Conservation (phyloP, 257 asterid genomes). For the Nicotiana undulata region DNA sequence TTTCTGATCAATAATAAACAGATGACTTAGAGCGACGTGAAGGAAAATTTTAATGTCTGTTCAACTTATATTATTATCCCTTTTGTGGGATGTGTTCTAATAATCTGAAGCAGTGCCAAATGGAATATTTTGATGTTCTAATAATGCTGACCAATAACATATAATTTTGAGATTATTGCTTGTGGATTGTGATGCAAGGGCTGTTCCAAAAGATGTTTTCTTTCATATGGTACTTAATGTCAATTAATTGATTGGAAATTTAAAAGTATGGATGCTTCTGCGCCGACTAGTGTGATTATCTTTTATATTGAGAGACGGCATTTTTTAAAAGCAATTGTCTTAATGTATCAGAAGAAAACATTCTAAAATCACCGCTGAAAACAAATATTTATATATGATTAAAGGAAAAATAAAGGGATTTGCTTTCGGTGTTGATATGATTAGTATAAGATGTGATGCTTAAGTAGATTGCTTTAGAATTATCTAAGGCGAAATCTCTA, state of each 20-base stretch:
- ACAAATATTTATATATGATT: not conserved
- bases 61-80: slow-evolving; percentile 5
- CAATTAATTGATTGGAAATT: not conserved
- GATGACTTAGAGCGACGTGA: too few relatives aligned
- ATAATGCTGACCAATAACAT: not conserved
- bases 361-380: not conserved
- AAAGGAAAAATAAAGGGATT: not conserved
- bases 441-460: too few relatives aligned
- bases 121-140: not conserved
- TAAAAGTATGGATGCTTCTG: not conserved
- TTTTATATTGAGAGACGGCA: not conserved
- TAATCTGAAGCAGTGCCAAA: not conserved
- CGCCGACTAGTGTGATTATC: not conserved
- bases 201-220: not conserved
- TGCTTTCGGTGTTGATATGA: not conserved
- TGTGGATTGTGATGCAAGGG: not conserved
- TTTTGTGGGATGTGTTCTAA: not conserved
- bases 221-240: not conserved
- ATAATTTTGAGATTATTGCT: not conserved
- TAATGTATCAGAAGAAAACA: not conserved
- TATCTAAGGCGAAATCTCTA: not conserved
- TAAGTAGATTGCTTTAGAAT: not conserved
- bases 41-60: too few relatives aligned
- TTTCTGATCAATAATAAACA: too few relatives aligned
- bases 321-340: not conserved